Evolutionary conservation across 164 flowering plant species (phyloP).

Genomic region (Nymphaea thermarum): DNA sequence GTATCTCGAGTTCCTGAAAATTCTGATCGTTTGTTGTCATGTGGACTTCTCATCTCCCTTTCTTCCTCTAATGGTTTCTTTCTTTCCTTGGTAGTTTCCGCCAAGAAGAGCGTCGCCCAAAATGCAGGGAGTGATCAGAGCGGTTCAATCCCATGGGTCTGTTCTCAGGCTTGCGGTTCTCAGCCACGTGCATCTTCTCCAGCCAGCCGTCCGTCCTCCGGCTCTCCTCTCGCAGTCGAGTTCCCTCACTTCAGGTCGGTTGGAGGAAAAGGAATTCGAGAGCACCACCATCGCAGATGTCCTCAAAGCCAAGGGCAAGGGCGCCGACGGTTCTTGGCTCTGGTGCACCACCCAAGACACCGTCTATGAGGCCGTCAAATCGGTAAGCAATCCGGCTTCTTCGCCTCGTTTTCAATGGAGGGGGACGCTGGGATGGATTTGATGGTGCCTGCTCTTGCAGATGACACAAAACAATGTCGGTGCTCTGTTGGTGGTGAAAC

Average conservation of each 20-base stretch:
- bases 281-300: constrained; percentile 76
- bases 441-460: constrained; percentile 2
- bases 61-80: background rate
- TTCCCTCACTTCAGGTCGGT: constrained; percentile 37
- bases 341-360: constrained; percentile 92
- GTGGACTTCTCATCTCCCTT: background rate
- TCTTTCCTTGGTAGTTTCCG: background rate
- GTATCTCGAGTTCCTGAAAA: background rate
- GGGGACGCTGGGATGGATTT: background rate
- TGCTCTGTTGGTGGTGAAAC: constrained; percentile 92
- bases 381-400: constrained; percentile 37
- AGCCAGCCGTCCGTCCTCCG: constrained; percentile 30
- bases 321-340: constrained; percentile 99
- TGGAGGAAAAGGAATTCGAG: constrained; percentile 95
- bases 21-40: background rate
- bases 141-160: constrained; percentile 39
- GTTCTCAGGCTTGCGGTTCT: constrained; percentile 42
- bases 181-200: constrained; percentile 35
- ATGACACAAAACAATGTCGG: constrained; percentile 78
- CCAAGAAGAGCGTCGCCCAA: background rate
- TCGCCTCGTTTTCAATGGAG: background rate
- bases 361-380: constrained; percentile 92
- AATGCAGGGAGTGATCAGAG: constrained; percentile 55
- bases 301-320: constrained; percentile 68
- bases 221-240: constrained; percentile 25